phyloP scores from a whole-genome alignment of 176 grass and related monocot species.

The Aegilops speltoides region DNA sequence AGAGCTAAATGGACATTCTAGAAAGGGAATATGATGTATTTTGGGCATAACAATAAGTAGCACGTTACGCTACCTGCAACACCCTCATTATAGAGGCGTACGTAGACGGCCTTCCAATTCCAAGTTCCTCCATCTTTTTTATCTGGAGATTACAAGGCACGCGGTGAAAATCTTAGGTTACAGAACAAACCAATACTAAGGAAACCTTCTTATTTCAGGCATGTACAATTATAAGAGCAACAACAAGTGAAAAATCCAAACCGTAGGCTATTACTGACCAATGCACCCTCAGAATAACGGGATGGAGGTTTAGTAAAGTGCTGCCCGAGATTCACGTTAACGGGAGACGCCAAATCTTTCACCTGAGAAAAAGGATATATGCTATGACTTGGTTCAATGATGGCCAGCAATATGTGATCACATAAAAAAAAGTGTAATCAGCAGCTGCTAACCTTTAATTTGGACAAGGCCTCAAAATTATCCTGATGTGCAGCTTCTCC shows the following conservation, averaged over 20 bases:
- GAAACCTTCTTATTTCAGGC: not conserved
- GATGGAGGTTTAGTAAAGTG: slow-evolving; percentile 83
- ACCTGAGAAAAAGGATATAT: slow-evolving; percentile 55
- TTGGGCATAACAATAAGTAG: slow-evolving; percentile 19
- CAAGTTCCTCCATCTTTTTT: slow-evolving; percentile 98
- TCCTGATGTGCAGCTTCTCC: slow-evolving; percentile 36
- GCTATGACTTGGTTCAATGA: slow-evolving; percentile 19
- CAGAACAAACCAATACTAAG: slow-evolving; percentile 18
- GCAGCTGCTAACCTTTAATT: slow-evolving; percentile 52
- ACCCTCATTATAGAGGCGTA: slow-evolving; percentile 96
- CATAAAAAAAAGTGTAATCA: not conserved
- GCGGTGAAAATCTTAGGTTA: slow-evolving; percentile 6
- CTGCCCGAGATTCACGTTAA: slow-evolving; percentile 60
- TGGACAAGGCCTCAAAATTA: slow-evolving; percentile 48
- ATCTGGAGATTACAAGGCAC: slow-evolving; percentile 48
- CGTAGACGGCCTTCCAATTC: slow-evolving; percentile 96
- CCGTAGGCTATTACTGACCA: slow-evolving; percentile 60
- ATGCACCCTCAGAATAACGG: slow-evolving; percentile 78
- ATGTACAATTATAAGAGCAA: slow-evolving; percentile 22
- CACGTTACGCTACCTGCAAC: slow-evolving; percentile 58
- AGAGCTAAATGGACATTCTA: not conserved
- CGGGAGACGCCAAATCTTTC: slow-evolving; percentile 54
- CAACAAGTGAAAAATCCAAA: slow-evolving; percentile 20
- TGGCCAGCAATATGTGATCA: slow-evolving; percentile 15
- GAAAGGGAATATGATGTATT: slow-evolving; percentile 8